These are phyloP conservation scores for Aspergillus sparsus DNA, from an alignment of 495 filamentous ascomycete genomes.

Conservation along the genomic window DNA sequence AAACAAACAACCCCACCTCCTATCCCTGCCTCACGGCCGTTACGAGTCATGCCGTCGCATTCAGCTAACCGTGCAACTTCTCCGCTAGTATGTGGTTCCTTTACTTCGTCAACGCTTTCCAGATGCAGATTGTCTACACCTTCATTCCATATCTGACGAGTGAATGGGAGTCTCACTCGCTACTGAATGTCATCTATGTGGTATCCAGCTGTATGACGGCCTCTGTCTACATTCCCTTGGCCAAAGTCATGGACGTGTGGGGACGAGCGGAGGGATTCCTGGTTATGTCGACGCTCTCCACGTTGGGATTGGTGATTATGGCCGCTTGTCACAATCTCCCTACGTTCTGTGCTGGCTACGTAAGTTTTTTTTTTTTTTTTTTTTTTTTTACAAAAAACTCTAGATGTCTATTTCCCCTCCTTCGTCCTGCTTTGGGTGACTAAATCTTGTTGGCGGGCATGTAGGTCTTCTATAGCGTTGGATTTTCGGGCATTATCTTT, in stretches of 20 bases:
- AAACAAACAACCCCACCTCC: background rate
- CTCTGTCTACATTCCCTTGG: conserved; percentile 59
- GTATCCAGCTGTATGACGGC: conserved; percentile 54
- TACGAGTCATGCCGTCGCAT: background rate
- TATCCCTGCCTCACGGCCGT: background rate
- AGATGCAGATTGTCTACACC: conserved; percentile 20
- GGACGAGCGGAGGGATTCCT: conserved; percentile 57
- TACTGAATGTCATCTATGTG: conserved; percentile 33
- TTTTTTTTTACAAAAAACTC: too few relatives aligned
- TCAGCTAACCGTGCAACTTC: background rate
- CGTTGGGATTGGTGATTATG: conserved; percentile 50
- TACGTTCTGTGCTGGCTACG: conserved; percentile 50
- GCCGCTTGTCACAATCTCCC: conserved; percentile 48
- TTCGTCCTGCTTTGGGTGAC: too few relatives aligned
- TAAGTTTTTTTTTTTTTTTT: conserved; percentile 16
- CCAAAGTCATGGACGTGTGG: conserved; percentile 67
- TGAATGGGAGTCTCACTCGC: conserved; percentile 35
- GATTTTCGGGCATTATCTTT: conserved; percentile 59
- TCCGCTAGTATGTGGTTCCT: conserved; percentile 28
- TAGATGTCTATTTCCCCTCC: too few relatives aligned
- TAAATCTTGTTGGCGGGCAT: background rate
- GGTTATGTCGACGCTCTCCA: conserved; percentile 38
- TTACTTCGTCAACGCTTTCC: conserved; percentile 30
- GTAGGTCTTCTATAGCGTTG: conserved; percentile 52
- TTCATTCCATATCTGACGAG: conserved; percentile 36